Base-by-base conservation (phyloP, 345 rosid genomes). In the Moricandia arvensis region DNA sequence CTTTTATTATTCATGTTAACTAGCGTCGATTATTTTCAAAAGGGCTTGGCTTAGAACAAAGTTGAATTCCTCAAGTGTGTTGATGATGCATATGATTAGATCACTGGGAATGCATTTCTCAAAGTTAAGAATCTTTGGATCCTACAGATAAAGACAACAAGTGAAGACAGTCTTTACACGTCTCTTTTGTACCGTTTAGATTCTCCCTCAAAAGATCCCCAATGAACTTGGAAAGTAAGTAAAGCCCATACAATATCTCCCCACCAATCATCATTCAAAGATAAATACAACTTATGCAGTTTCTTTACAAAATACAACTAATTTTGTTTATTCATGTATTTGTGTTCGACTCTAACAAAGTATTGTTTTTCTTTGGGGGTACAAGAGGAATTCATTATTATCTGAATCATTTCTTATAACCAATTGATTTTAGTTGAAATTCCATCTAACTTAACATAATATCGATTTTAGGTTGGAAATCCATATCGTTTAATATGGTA, bases 121-220 rank as follows among this genome's bases (percentile, higher is more conserved):
- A 72, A 67, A 5, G 24, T 16, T 49, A 49, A 58, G 73, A 72
- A 73, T 67, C 33, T 41, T 61, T 38, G 73, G 72, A 71, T 59
- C 76, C 65, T 55, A 24, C 5, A 9, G 66, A 79, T 59, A 73
- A 61, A 65, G 81, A 73, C 74, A 73, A 31, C 15, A 68, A 68
- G 81, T 79, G 78, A 73, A 73, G 73, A 65, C 15, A 38, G 73
- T 78, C 66, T 68, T 67, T 72, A 29, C 81, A 78, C 81, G 73
- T 65, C 51, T 34, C 69, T 68, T 47, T 6, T 5, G 18, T 47
- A 47, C 74, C 47, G 4, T 53, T 70, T 45, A 57, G 34, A 77
- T 71, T 77, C 76, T 55, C 61, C 66, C 35, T 33, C 41, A 47
- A 47, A 31, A 72, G 21, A 63, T 59, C 73, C 76, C 77, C 77